Conservation (phyloP, 148 eudicot genomes). For the Chenopodium berlandieri region DNA sequence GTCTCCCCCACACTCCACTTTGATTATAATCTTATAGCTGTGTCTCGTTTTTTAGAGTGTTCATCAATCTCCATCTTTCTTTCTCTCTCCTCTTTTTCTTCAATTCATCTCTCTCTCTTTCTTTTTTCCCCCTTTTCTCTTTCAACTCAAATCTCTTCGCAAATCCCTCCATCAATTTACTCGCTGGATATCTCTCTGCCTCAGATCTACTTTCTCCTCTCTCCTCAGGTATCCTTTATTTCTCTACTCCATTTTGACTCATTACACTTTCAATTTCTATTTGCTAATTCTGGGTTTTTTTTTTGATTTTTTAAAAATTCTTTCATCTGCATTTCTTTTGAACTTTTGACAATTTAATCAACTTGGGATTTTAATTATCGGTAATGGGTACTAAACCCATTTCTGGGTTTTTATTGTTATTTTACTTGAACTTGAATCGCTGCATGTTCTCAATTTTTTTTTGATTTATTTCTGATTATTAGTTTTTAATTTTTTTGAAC, state of each 20-base stretch:
- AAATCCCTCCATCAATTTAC: constrained; percentile 7
- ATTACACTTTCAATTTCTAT: not conserved
- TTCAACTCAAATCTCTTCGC: constrained; percentile 12
- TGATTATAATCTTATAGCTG: no score
- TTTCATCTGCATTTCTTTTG: no score
- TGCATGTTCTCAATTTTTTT: constrained; percentile 14
- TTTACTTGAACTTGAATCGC: not conserved
- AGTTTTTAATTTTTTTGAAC: not conserved
- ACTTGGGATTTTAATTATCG: not conserved
- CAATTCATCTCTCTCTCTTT: not conserved
- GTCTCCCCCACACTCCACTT: no score
- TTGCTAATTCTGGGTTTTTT: not conserved
- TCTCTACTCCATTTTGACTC: not conserved
- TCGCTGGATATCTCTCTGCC: constrained; percentile 34
- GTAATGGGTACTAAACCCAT: not conserved
- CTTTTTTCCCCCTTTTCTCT: no score
- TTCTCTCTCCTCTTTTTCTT: not conserved
- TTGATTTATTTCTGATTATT: not conserved
- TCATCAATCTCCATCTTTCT: not conserved
- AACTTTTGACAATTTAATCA: not conserved
- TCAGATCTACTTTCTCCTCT: constrained; percentile 24
- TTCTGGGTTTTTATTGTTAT: not conserved
- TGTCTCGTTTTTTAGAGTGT: no score
- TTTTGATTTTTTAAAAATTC: not conserved
- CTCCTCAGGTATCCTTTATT: constrained; percentile 1